Base-by-base conservation (phyloP, 129 eudicot species). In the Escallonia rubra region DNA sequence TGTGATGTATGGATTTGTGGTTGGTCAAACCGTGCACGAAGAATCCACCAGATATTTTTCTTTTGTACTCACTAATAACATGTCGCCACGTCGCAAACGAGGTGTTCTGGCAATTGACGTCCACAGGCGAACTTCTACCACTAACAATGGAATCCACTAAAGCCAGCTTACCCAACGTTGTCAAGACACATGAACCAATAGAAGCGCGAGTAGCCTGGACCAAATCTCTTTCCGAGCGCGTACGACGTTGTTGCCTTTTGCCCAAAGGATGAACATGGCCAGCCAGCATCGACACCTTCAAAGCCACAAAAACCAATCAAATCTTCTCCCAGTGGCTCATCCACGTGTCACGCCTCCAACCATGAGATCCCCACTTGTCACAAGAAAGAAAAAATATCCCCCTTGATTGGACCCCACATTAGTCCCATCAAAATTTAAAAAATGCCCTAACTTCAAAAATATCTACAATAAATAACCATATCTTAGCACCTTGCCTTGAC, bases 311-410 rank as follows among this genome's bases (percentile, higher is more conserved):
- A 10, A 42, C 10, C 3, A 63, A 72, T 23, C 34, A 57, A 51
- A 69, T 65, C 66, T 64, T 23, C 34, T 23, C 1, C 63, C 9
- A 51, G 54, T 7, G 59, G 46, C 5, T 3, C 16, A 0, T 65
- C 77, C 84, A 80, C 84, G 84, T 80, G 84, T 80, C 74, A 2
- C 10, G 9, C 4, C 62, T 8, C 46, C 47, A 44, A 59, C 84
- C 80, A 74, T 80, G 7, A 40, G 45, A 49, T 41, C 13, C 47
- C 78, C 70, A 38, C 68, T 39, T 50, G 40, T 46, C 9, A 41
- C 34, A 23, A 23, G 1, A 23, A 23, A 1, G 67, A 11, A 53
- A 53, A 61, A 67, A 75, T 75, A 75, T 67, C 79, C 43, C 38
- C 14, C 6, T 4, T 65, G 2, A 2, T 7, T 7, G 14, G 58